Evolutionary conservation across 2,329 filamentous ascomycete species (phyloP).

Genomic region (Calonectria pteridis): DNA sequence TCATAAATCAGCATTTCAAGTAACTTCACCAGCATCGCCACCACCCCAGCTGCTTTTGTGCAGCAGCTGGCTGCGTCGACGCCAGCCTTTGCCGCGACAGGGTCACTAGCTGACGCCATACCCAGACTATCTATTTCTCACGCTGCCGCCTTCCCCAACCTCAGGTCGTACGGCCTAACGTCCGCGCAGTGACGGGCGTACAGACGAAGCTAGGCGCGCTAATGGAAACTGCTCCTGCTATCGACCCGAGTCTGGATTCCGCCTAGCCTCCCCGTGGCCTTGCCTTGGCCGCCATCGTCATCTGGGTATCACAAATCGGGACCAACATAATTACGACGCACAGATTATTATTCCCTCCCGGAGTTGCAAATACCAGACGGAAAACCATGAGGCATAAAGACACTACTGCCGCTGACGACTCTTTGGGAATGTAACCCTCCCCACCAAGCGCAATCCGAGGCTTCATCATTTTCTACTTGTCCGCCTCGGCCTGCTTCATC

Average conservation of each 20-base stretch:
- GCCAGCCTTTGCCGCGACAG: slow-evolving; percentile 1
- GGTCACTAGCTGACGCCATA: slow-evolving; percentile 5
- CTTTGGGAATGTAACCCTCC: slow-evolving; percentile 13
- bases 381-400: background rate
- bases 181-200: slow-evolving; percentile 7
- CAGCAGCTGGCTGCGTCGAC: slow-evolving; percentile 10
- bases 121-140: background rate
- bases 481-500: background rate
- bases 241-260: background rate
- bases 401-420: background rate
- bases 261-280: background rate
- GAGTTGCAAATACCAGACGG: slow-evolving; percentile 1
- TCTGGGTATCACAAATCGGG: background rate
- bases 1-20: slow-evolving; percentile 5
- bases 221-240: background rate
- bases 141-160: background rate
- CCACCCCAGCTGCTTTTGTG: slow-evolving; percentile 11
- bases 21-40: slow-evolving; percentile 7
- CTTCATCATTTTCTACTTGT: background rate
- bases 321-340: background rate
- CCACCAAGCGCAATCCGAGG: background rate
- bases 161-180: slow-evolving; percentile 5
- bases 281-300: background rate
- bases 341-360: background rate
- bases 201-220: background rate